Evolutionary conservation across 345 rosid species (phyloP).

Genomic region (Mercurialis annua): DNA sequence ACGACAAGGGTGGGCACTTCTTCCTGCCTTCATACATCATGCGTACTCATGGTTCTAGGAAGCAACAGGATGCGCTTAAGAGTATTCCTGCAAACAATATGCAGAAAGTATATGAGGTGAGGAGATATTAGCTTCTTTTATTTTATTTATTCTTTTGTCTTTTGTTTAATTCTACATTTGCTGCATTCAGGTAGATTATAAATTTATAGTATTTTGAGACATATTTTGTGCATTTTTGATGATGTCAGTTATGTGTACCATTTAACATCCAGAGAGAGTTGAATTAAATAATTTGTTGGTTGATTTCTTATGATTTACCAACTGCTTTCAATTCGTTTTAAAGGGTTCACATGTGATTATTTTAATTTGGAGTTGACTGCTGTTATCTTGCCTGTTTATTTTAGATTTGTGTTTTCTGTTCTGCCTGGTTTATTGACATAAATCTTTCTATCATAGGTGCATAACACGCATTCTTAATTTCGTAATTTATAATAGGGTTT

Average conservation of each 20-base stretch:
- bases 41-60: conserved; percentile 35
- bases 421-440: background rate
- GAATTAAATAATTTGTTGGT: background rate
- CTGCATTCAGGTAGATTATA: background rate
- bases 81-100: conserved; percentile 19
- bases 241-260: background rate
- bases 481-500: background rate
- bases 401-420: background rate
- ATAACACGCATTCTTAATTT: background rate
- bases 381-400: background rate
- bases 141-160: background rate
- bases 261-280: background rate
- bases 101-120: conserved; percentile 34
- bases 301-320: background rate
- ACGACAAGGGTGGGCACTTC: conserved; percentile 33
- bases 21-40: conserved; percentile 34
- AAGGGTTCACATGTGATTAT: background rate
- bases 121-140: background rate
- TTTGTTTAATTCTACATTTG: background rate
- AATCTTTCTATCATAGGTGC: background rate
- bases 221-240: background rate
- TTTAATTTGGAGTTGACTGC: background rate
- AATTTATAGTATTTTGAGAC: background rate
- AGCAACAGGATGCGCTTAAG: conserved; percentile 28
- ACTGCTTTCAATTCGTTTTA: background rate